Evolutionary conservation across 2,329 filamentous ascomycete genomes (phyloP).

Genomic region (Talaromyces sp.): DNA sequence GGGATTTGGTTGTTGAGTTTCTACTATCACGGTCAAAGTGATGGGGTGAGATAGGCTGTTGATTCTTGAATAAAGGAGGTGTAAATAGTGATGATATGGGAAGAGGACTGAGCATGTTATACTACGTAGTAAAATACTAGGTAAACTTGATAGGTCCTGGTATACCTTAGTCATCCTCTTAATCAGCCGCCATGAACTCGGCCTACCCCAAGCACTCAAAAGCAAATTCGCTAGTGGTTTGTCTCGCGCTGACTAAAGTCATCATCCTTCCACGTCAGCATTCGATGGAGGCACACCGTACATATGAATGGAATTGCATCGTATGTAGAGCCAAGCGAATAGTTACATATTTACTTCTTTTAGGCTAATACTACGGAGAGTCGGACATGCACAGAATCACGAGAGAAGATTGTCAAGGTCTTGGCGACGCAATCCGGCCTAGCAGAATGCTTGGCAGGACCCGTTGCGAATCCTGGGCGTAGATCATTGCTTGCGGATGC

Average conservation of each 20-base stretch:
- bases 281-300: background rate
- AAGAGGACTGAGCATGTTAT: background rate
- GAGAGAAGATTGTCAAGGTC: background rate
- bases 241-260: background rate
- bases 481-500: slow-evolving; percentile 9
- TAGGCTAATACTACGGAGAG: background rate
- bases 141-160: too few species aligned
- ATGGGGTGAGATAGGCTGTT: background rate
- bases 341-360: background rate
- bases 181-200: background rate
- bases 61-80: background rate
- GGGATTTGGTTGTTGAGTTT: background rate
- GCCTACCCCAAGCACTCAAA: background rate
- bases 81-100: background rate
- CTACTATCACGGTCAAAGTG: background rate
- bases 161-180: background rate
- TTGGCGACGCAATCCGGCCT: slow-evolving; percentile 3
- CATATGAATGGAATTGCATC: background rate
- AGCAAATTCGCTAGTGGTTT: background rate
- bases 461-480: slow-evolving; percentile 15
- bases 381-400: background rate
- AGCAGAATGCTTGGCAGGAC: slow-evolving; percentile 10
- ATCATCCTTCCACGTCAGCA: background rate
- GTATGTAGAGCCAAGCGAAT: background rate
- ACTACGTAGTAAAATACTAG: too few species aligned